A percentile compares a stretch with the other conserved stretches of the same genome.
These are phyloP conservation scores for Pholiota molesta DNA, from an alignment of 768 basidiomycete genomes.

Conservation along the genomic window DNA sequence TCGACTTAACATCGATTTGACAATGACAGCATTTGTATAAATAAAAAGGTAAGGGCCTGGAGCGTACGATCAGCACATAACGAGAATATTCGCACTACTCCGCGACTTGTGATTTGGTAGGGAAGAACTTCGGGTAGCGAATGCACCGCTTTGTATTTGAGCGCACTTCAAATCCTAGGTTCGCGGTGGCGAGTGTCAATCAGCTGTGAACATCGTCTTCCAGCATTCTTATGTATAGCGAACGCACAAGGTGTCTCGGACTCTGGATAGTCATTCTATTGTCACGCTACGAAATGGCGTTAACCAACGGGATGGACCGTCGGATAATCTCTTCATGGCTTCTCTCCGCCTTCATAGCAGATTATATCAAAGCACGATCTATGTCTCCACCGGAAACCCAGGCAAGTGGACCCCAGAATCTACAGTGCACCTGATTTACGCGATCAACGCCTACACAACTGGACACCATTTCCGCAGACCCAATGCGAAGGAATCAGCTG, in stretches of 20 bases:
- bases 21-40: neutral
- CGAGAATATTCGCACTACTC: too few relatives aligned
- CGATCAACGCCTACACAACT: neutral
- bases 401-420: neutral
- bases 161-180: neutral
- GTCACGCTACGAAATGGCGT: neutral
- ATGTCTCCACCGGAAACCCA: neutral
- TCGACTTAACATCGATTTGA: neutral
- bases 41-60: neutral
- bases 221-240: too few relatives aligned
- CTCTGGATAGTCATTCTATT: neutral
- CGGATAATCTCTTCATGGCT: neutral
- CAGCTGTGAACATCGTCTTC: too few relatives aligned
- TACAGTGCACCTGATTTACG: neutral
- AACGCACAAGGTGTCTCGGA: too few relatives aligned
- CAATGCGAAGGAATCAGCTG: neutral
- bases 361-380: neutral
- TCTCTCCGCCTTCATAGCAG: neutral
- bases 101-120: too few relatives aligned
- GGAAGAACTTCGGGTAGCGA: neutral
- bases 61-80: neutral
- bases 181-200: neutral
- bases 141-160: neutral
- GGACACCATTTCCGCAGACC: neutral
- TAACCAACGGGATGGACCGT: neutral